Evolutionary conservation across 2,329 filamentous ascomycete species (phyloP).

Genomic region (Verticillium zaregamsianum): DNA sequence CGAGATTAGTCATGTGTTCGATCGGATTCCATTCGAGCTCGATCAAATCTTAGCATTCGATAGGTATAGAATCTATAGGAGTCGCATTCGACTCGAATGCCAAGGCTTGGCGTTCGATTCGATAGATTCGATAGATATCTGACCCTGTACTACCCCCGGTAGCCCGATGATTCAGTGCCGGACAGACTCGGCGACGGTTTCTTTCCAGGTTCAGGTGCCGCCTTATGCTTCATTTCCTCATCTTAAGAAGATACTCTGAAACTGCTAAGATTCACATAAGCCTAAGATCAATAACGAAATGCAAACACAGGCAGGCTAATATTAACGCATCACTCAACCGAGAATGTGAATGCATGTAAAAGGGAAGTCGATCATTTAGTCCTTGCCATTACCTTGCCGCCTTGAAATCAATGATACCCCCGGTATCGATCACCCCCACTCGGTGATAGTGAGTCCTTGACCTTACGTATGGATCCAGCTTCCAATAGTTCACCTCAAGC

Average conservation of each 20-base stretch:
- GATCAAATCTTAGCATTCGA: background rate
- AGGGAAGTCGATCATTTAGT: background rate
- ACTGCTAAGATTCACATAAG: too few relatives aligned
- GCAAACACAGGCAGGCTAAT: too few relatives aligned
- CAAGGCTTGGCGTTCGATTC: background rate
- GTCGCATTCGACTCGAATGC: background rate
- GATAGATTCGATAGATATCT: background rate
- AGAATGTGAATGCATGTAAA: background rate
- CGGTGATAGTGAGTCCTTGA: slow-evolving; percentile 25
- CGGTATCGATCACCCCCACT: background rate
- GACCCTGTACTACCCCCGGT: too few relatives aligned
- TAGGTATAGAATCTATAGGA: too few relatives aligned
- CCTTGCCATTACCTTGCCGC: background rate
- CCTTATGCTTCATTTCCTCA: too few relatives aligned
- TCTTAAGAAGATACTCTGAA: too few relatives aligned
- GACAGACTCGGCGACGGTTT: too few relatives aligned
- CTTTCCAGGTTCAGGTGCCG: background rate
- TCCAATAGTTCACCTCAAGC: slow-evolving; percentile 63
- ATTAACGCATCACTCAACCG: too few relatives aligned
- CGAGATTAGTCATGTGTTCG: background rate
- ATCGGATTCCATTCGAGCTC: too few relatives aligned
- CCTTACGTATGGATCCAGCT: slow-evolving; percentile 63
- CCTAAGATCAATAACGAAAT: too few relatives aligned
- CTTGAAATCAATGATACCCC: background rate
- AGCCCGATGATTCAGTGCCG: too few relatives aligned